phyloP scores from a whole-genome alignment of 2,329 filamentous ascomycete genomes.

The Aplosporella prunicola region DNA sequence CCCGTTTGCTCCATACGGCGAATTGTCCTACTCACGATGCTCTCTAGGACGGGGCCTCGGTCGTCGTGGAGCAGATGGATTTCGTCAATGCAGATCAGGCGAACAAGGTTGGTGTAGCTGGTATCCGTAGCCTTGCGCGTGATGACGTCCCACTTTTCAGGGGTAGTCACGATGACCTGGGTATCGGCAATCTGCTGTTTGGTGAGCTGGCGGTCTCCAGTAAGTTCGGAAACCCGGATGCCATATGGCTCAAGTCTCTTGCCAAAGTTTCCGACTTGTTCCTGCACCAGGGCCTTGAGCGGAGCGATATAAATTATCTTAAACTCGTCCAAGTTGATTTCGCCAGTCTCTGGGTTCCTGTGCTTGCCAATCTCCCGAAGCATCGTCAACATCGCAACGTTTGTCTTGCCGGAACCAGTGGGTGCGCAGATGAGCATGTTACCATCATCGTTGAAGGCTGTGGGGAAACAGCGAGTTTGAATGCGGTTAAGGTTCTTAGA shows the following conservation, averaged over 20 bases:
- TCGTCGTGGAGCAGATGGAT: constrained; percentile 97
- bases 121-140: constrained; percentile 95
- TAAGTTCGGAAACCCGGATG: constrained; percentile 88
- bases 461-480: constrained; percentile 84
- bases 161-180: constrained; percentile 95
- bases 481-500: constrained; percentile 88
- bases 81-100: constrained; percentile 92
- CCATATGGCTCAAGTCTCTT: constrained; percentile 83
- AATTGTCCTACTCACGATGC: constrained; percentile 90
- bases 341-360: constrained; percentile 76
- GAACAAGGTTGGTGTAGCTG: constrained; percentile 94
- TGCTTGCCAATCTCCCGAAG: constrained; percentile 95
- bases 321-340: constrained; percentile 91
- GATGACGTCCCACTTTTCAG: constrained; percentile 98
- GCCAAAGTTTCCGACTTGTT: constrained; percentile 96
- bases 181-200: constrained; percentile 98
- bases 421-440: constrained; percentile 98
- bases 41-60: constrained; percentile 90
- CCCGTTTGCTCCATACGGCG: constrained; percentile 89
- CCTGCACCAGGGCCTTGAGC: constrained; percentile 88
- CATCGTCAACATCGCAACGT: constrained; percentile 95
- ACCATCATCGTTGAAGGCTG: constrained; percentile 85
- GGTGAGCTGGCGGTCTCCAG: constrained; percentile 93
- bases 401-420: constrained; percentile 95
- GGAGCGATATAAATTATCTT: constrained; percentile 98